Conservation (phyloP, 169 alveolate genomes). For the Cryptosporidium canis region DNA sequence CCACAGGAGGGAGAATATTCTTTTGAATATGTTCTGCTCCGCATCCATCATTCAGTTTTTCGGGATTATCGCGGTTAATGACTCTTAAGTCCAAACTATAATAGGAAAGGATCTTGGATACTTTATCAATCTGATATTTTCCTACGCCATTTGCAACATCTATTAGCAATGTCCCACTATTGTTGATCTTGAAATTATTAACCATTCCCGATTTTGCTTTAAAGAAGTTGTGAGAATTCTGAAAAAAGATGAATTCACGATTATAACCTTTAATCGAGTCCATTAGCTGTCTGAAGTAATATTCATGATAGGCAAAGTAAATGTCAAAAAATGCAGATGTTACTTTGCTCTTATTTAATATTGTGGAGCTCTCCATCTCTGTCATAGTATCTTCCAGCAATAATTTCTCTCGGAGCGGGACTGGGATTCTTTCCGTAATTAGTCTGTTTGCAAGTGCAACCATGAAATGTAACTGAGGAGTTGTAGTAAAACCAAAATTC, state of each 20-base stretch:
- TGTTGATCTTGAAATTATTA: slow-evolving; percentile 44
- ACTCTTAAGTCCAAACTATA: slow-evolving; percentile 43
- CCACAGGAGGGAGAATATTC: slow-evolving; percentile 78
- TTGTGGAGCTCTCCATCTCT: not conserved
- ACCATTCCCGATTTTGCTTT: not conserved
- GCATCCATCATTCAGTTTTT: slow-evolving; percentile 82
- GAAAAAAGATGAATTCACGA: not conserved
- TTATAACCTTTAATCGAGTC: not conserved
- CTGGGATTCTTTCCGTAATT: not conserved
- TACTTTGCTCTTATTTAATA: not conserved
- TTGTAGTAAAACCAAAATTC: slow-evolving; percentile 74
- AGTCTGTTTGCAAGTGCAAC: slow-evolving; percentile 64
- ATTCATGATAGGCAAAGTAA: slow-evolving; percentile 38
- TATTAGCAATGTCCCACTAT: slow-evolving; percentile 72
- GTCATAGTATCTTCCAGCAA: not conserved
- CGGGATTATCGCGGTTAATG: slow-evolving; percentile 74
- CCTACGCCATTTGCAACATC: slow-evolving; percentile 86
- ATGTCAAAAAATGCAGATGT: not conserved
- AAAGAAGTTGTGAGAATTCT: not conserved
- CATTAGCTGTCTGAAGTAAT: slow-evolving; percentile 6
- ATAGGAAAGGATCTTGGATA: slow-evolving; percentile 46
- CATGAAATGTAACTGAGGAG: slow-evolving; percentile 85
- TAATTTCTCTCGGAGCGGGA: not conserved
- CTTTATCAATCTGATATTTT: slow-evolving; percentile 71
- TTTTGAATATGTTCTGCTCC: slow-evolving; percentile 91